A percentile compares a stretch with the other conserved stretches of the same genome.
phyloP scores from a whole-genome alignment of 2,329 filamentous ascomycete species.

The Epichloe brachyelytri region DNA sequence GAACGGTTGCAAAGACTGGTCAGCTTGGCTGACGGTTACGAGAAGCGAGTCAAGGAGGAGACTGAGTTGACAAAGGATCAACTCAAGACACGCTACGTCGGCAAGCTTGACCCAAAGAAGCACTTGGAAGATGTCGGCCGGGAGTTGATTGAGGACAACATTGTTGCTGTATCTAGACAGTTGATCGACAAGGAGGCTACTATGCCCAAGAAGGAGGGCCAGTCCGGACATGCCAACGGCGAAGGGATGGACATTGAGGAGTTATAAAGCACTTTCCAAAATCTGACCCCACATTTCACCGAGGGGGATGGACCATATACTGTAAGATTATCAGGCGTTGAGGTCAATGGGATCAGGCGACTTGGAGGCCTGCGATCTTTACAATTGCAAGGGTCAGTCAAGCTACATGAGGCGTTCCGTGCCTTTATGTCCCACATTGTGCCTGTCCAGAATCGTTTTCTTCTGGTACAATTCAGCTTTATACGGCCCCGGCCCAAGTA shows the following conservation, averaged over 20 bases:
- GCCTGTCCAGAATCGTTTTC: background rate
- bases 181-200: slow-evolving; percentile 99
- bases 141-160: slow-evolving; percentile 97
- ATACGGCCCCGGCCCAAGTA: too few species aligned
- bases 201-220: slow-evolving; percentile 58
- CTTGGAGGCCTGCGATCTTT: slow-evolving; percentile 2
- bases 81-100: slow-evolving; percentile 95
- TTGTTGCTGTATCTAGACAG: slow-evolving; percentile 92
- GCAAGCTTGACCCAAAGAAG: slow-evolving; percentile 98
- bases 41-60: slow-evolving; percentile 98
- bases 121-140: slow-evolving; percentile 95
- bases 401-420: background rate
- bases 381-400: background rate
- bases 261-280: slow-evolving; percentile 2
- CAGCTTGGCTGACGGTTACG: slow-evolving; percentile 83
- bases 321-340: slow-evolving; percentile 22
- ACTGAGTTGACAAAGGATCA: slow-evolving; percentile 95
- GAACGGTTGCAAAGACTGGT: slow-evolving; percentile 82
- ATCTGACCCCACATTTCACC: slow-evolving; percentile 9
- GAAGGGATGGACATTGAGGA: slow-evolving; percentile 59
- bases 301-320: slow-evolving; percentile 9
- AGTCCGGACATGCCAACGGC: slow-evolving; percentile 38
- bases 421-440: background rate
- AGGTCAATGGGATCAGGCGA: slow-evolving; percentile 14
- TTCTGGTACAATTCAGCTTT: too few species aligned